A percentile compares a stretch with the other conserved stretches of the same genome.
These are phyloP conservation scores for Taxillus chinensis DNA, from an alignment of 164 flowering plant genomes.

Conservation along the genomic window DNA sequence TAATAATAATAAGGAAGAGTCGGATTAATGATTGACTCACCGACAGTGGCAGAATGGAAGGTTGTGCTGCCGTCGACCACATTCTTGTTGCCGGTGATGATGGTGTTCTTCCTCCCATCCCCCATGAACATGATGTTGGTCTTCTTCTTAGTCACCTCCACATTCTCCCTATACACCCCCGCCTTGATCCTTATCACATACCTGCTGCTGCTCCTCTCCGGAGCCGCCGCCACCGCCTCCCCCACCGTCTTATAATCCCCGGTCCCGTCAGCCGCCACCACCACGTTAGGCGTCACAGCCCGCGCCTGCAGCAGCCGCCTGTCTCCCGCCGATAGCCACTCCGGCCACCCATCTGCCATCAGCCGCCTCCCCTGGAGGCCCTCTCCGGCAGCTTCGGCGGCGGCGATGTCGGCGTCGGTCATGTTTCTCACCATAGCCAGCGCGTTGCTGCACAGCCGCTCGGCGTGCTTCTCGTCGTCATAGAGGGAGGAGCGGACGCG, in stretches of 20 bases:
- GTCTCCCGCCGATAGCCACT: conserved; percentile 72
- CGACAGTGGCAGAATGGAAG: conserved; percentile 89
- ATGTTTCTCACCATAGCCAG: conserved; percentile 79
- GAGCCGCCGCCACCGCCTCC: conserved; percentile 81
- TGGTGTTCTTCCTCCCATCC: conserved; percentile 67
- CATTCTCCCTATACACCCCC: conserved; percentile 79
- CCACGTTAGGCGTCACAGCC: conserved; percentile 43
- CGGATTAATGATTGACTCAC: conserved; percentile 27
- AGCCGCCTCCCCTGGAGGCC: conserved; percentile 11
- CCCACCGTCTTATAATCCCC: conserved; percentile 61
- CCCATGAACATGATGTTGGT: conserved; percentile 74
- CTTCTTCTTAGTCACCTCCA: conserved; percentile 71
- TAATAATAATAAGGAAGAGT: too few relatives aligned
- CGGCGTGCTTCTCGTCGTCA: conserved; percentile 29
- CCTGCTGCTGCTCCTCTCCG: conserved; percentile 48
- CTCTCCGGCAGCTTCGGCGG: background rate
- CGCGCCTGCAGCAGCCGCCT: conserved; percentile 52
- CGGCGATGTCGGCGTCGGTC: conserved; percentile 51
- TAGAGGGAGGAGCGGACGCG: conserved; percentile 25
- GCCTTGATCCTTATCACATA: conserved; percentile 70
- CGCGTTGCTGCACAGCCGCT: conserved; percentile 61
- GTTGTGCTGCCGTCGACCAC: conserved; percentile 88
- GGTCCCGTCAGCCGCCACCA: conserved; percentile 88
- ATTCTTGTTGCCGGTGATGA: conserved; percentile 67
- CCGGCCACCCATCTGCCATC: conserved; percentile 33